phyloP scores from a whole-genome alignment of 106 monocot species.

The Hemerocallis citrina region DNA sequence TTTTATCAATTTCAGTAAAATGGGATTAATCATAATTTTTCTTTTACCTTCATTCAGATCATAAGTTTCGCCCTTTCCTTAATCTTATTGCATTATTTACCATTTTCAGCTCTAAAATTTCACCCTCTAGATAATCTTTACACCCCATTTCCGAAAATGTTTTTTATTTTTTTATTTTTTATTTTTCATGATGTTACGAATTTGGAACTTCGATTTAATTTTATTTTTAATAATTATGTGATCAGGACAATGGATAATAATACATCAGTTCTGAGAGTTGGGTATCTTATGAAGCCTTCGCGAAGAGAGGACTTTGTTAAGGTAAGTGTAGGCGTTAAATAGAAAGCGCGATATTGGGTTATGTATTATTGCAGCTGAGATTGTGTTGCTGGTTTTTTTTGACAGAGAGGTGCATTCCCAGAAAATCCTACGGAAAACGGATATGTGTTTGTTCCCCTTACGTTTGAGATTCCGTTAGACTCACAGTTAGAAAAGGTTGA shows the following conservation, averaged over 20 bases:
- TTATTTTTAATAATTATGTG: neutral
- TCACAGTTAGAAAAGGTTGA: constrained; percentile 70
- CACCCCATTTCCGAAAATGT: too few species aligned
- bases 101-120: neutral
- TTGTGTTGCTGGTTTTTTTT: constrained; percentile 11
- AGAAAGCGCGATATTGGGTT: neutral
- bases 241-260: constrained; percentile 32
- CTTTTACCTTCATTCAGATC: neutral
- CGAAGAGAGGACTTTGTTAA: constrained; percentile 89
- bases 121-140: too few species aligned
- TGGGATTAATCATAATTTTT: constrained; percentile 17
- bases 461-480: constrained; percentile 59
- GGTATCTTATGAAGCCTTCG: constrained; percentile 91
- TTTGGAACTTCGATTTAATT: neutral
- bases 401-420: constrained; percentile 92
- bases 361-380: neutral
- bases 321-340: constrained; percentile 33
- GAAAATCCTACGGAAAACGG: constrained; percentile 59
- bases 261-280: constrained; percentile 30
- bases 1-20: constrained; percentile 51
- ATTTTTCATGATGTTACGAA: neutral
- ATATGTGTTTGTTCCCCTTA: constrained; percentile 74
- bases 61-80: neutral
- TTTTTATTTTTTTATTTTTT: neutral
- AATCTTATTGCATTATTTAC: neutral